A percentile compares a stretch with the other conserved stretches of the same genome.
phyloP scores from a whole-genome alignment of 345 rosid genomes.

The Geranium brycei region DNA sequence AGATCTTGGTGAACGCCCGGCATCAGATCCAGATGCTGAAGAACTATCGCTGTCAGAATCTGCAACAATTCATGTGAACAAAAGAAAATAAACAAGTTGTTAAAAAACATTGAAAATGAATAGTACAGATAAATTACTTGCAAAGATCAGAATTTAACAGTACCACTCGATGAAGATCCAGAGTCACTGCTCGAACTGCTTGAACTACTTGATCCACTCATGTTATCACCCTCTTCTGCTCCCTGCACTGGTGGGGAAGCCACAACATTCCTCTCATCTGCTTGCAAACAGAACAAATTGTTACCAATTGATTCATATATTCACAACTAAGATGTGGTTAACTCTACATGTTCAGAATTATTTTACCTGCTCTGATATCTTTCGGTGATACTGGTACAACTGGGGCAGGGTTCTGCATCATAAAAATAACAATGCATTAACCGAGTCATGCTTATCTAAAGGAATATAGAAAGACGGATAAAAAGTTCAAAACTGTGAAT shows the following conservation, averaged over 20 bases:
- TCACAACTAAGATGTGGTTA: background rate
- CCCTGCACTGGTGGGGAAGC: constrained; percentile 38
- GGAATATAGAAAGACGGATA: constrained; percentile 1
- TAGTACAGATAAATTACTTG: background rate
- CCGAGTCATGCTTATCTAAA: background rate
- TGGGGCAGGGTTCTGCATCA: constrained; percentile 40
- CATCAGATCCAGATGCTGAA: constrained; percentile 82
- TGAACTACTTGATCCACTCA: constrained; percentile 83
- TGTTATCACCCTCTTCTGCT: constrained; percentile 46
- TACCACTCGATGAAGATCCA: constrained; percentile 97
- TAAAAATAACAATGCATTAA: constrained; percentile 1
- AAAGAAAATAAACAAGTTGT: background rate
- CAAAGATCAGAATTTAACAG: constrained; percentile 1
- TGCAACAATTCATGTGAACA: constrained; percentile 16
- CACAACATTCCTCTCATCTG: constrained; percentile 49
- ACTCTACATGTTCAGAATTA: background rate
- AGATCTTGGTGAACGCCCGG: constrained; percentile 30
- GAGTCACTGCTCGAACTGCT: constrained; percentile 95
- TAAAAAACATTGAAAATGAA: background rate
- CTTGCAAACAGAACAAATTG: constrained; percentile 8
- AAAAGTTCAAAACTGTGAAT: background rate
- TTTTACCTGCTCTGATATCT: constrained; percentile 50
- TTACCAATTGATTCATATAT: constrained; percentile 5
- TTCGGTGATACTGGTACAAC: constrained; percentile 34
- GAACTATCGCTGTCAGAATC: constrained; percentile 90